A percentile compares a stretch with the other conserved stretches of the same genome.
Conservation (phyloP, 2,329 filamentous ascomycete species). For the Phaeophleospora eucalypticola region DNA sequence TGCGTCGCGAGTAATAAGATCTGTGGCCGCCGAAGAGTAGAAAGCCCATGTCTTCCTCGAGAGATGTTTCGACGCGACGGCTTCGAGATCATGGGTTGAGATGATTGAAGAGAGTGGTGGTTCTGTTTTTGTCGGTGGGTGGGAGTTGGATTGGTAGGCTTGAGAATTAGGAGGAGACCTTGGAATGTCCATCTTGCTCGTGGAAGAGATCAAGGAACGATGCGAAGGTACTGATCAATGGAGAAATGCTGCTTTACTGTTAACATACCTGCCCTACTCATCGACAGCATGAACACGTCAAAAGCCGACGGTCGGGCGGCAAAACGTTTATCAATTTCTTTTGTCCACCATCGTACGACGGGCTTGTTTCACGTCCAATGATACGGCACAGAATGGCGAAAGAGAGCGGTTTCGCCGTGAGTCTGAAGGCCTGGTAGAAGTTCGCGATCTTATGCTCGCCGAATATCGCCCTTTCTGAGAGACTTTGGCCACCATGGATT, state of each 20-base stretch:
- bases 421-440: neutral
- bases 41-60: constrained; percentile 37
- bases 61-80: constrained; percentile 34
- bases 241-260: neutral
- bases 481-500: no score
- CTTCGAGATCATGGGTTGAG: constrained; percentile 45
- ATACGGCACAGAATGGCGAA: neutral
- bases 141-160: no score
- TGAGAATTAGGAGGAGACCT: no score
- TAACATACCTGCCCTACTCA: neutral
- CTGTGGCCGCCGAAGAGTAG: constrained; percentile 48
- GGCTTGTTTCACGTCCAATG: neutral
- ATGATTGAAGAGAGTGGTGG: constrained; percentile 46
- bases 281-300: neutral
- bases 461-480: no score
- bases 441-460: neutral
- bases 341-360: neutral
- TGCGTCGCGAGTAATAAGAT: constrained; percentile 41
- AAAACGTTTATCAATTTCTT: neutral
- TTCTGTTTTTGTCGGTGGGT: constrained; percentile 23
- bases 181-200: no score
- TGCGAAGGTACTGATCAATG: neutral
- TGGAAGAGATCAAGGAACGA: no score
- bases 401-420: neutral
- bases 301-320: neutral